phyloP scores from a whole-genome alignment of 1,284 basidiomycete species.

The Marasmius fiardii region DNA sequence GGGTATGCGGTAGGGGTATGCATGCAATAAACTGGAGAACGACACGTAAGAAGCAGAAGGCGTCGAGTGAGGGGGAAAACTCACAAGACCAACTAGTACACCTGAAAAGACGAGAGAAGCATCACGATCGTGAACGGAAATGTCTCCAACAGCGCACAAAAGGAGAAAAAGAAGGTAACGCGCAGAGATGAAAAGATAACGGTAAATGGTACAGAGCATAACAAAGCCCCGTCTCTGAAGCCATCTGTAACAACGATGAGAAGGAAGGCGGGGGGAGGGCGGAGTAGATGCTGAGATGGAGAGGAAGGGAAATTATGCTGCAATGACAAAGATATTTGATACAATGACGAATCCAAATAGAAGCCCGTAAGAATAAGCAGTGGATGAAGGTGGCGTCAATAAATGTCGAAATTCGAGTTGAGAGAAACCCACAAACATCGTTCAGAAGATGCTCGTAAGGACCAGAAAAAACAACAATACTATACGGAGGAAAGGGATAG shows the following conservation, averaged over 20 bases:
- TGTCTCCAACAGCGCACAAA: too few species aligned
- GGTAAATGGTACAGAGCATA: slow-evolving; percentile 9
- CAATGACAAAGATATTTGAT: slow-evolving; percentile 10
- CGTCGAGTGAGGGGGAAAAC: neutral
- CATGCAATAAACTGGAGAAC: slow-evolving; percentile 6
- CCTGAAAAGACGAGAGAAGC: slow-evolving; percentile 17
- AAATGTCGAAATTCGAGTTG: neutral
- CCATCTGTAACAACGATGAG: slow-evolving; percentile 2
- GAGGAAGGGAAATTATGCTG: neutral
- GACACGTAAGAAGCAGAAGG: neutral
- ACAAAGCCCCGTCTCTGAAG: neutral
- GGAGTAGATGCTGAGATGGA: slow-evolving; percentile 4
- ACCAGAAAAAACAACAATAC: slow-evolving; percentile 6
- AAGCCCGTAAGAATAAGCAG: neutral
- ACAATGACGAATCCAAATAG: slow-evolving; percentile 11
- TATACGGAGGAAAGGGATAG: neutral
- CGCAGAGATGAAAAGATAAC: slow-evolving; percentile 1
- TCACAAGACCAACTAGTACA: slow-evolving; percentile 16
- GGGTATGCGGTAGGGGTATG: slow-evolving; percentile 10
- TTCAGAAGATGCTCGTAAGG: slow-evolving; percentile 1
- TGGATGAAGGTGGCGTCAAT: neutral
- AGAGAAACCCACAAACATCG: slow-evolving; percentile 1
- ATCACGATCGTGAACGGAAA: neutral
- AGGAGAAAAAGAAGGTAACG: slow-evolving; percentile 11
- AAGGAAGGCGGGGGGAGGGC: neutral